Evolutionary conservation across 2,329 filamentous ascomycete genomes (phyloP).

Genomic region (Rosellinia necatrix): DNA sequence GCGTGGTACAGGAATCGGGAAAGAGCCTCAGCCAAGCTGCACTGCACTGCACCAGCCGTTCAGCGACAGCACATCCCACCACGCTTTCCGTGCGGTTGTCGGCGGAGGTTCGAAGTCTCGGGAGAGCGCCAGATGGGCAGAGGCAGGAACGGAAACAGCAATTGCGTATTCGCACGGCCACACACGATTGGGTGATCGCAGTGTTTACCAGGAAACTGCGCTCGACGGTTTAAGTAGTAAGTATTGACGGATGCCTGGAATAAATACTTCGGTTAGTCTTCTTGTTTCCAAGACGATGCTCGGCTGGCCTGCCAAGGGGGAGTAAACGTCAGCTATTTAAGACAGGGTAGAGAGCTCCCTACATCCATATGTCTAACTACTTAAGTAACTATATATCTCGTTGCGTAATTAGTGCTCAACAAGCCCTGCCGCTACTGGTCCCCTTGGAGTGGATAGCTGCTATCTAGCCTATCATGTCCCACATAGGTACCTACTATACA

Average conservation of each 20-base stretch:
- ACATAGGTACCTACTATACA: no score
- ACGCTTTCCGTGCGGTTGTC: slow-evolving; percentile 16
- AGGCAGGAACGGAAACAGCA: slow-evolving; percentile 4
- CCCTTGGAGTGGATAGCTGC: no score
- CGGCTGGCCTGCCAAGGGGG: slow-evolving; percentile 12
- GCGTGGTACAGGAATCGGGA: slow-evolving; percentile 27
- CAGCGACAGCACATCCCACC: slow-evolving; percentile 32
- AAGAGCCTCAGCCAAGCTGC: slow-evolving; percentile 22
- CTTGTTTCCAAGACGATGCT: not conserved
- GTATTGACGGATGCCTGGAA: slow-evolving; percentile 18
- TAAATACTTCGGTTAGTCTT: not conserved
- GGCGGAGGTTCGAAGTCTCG: slow-evolving; percentile 19
- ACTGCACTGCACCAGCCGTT: slow-evolving; percentile 28
- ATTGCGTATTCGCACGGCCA: no score
- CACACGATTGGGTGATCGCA: no score
- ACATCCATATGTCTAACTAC: no score
- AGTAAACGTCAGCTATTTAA: slow-evolving; percentile 22
- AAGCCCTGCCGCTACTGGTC: no score
- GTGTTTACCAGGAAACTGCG: no score
- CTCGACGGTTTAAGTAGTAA: no score
- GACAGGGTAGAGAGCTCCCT: slow-evolving; percentile 4
- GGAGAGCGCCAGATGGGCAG: slow-evolving; percentile 3
- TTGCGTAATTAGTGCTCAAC: no score
- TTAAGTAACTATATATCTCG: no score
- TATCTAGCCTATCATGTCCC: no score